These are phyloP conservation scores for Mortierella hygrophila DNA, from an alignment of 192 early-diverging fungal genomes.

Conservation along the genomic window DNA sequence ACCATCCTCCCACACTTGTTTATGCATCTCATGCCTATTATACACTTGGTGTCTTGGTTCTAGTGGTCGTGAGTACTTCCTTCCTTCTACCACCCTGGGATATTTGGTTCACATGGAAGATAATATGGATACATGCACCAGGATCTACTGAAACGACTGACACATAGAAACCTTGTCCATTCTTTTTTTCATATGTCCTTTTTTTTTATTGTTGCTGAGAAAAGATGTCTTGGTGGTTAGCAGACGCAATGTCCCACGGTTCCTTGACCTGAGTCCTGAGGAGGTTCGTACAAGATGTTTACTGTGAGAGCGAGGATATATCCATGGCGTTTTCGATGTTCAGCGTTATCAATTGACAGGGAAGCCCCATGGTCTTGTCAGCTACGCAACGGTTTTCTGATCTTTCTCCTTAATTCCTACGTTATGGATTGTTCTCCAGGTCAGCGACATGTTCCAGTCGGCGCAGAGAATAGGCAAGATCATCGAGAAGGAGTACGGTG, in stretches of 20 bases:
- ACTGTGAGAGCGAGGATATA: neutral
- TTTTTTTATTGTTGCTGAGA: neutral
- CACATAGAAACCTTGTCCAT: too few species aligned
- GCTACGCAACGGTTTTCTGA: neutral
- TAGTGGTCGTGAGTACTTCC: neutral
- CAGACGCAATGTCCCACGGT: conserved; percentile 75
- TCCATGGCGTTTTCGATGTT: neutral
- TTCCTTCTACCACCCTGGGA: neutral
- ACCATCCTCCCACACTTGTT: neutral
- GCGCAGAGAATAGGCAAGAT: conserved; percentile 82
- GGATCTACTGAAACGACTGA: neutral
- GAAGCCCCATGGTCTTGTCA: too few species aligned
- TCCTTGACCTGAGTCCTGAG: conserved; percentile 80
- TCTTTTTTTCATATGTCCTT: neutral
- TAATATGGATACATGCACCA: neutral
- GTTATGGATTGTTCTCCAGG: conserved; percentile 20
- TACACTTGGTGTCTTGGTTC: neutral
- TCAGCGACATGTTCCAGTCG: conserved; percentile 82
- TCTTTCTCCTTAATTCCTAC: neutral
- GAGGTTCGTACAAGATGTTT: conserved; percentile 64
- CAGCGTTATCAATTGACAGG: too few species aligned
- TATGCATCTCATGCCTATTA: neutral
- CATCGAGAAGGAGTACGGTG: conserved; percentile 80
- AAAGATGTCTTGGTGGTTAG: conserved; percentile 88
- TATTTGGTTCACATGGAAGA: neutral